These are phyloP conservation scores for Daldinia eschscholtzii DNA, from an alignment of 2,329 filamentous ascomycete genomes.

Conservation along the genomic window DNA sequence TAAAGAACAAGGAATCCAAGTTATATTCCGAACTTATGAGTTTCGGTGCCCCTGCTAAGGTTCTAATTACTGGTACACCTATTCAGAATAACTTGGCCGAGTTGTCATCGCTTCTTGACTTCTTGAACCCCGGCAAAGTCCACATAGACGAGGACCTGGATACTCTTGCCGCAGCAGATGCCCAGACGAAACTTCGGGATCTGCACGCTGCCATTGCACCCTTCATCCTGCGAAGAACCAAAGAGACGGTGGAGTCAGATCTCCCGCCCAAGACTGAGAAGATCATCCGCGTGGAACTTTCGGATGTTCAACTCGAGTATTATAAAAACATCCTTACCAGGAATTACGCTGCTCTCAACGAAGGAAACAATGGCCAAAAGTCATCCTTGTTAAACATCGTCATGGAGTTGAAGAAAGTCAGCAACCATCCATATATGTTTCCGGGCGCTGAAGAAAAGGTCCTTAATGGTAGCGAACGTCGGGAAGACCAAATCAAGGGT, in stretches of 20 bases:
- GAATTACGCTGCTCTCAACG: slow-evolving; percentile 94
- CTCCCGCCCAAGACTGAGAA: slow-evolving; percentile 97
- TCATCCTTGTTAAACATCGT: slow-evolving; percentile 97
- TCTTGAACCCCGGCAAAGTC: slow-evolving; percentile 94
- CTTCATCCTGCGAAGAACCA: slow-evolving; percentile 94
- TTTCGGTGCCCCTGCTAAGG: slow-evolving; percentile 87
- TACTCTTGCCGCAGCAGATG: slow-evolving; percentile 78
- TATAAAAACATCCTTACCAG: slow-evolving; percentile 99
- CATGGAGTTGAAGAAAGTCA: slow-evolving; percentile 99
- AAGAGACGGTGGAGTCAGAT: slow-evolving; percentile 97
- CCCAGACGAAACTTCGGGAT: slow-evolving; percentile 86
- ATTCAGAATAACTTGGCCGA: slow-evolving; percentile 98
- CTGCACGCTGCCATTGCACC: slow-evolving; percentile 90
- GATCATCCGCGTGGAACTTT: slow-evolving; percentile 97
- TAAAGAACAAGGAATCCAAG: slow-evolving; percentile 97
- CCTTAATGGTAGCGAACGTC: slow-evolving; percentile 80
- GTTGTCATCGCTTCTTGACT: slow-evolving; percentile 92
- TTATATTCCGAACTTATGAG: slow-evolving; percentile 86
- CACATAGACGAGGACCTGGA: slow-evolving; percentile 93
- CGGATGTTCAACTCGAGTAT: slow-evolving; percentile 95
- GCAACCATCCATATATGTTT: slow-evolving; percentile 99
- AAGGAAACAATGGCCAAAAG: slow-evolving; percentile 90
- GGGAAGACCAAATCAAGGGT: slow-evolving; percentile 91
- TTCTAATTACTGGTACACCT: slow-evolving; percentile 96
- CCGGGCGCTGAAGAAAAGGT: slow-evolving; percentile 92